Evolutionary conservation across 306 rosid genomes (phyloP), one percentile per base, ranked within the genome.

Genomic region (Mucuna pruriens): DNA sequence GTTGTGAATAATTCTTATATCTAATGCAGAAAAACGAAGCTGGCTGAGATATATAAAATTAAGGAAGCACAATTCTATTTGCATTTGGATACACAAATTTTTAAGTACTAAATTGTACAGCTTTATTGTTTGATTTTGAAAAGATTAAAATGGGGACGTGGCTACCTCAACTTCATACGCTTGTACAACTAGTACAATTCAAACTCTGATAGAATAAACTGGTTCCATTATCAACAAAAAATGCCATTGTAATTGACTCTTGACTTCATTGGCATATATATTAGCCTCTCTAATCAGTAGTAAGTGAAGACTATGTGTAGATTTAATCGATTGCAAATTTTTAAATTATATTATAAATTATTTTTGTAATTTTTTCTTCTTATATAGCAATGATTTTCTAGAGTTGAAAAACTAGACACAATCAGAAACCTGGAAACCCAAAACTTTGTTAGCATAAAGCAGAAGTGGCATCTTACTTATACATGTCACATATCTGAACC

Each of bases 121-220:
- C n/a, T n/a, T n/a, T n/a, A n/a, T n/a, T n/a, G n/a, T n/a, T n/a
- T n/a, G n/a, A n/a, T n/a, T n/a, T n/a, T n/a, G n/a, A n/a, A n/a
- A n/a, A n/a, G n/a, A n/a, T n/a, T n/a, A n/a, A 36, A 7, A 36
- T 17, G 31, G 49, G 49, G 49, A 65, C 72, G 74, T 68, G 74
- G 38, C 31, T 31, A 68, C 74, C 36, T 39, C 33, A 38, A 9
- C 49, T 65, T 65, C 44, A n/a, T n/a, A 65, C 2, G 20, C 42
- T 31, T 33, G 42, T 61, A 61, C 49, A 36, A 29, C 31, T 29
- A 52, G n/a, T n/a, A n/a, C n/a, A n/a, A n/a, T n/a, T n/a, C n/a
- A n/a, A n/a, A n/a, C n/a, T n/a, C n/a, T n/a, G n/a, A n/a, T n/a
- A n/a, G n/a, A n/a, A n/a, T n/a, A n/a, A n/a, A n/a, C n/a, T n/a